Evolutionary conservation across 2,329 filamentous ascomycete species (phyloP), one percentile per base, ranked within the genome.

Genomic region (Fusarium sulawesiense): DNA sequence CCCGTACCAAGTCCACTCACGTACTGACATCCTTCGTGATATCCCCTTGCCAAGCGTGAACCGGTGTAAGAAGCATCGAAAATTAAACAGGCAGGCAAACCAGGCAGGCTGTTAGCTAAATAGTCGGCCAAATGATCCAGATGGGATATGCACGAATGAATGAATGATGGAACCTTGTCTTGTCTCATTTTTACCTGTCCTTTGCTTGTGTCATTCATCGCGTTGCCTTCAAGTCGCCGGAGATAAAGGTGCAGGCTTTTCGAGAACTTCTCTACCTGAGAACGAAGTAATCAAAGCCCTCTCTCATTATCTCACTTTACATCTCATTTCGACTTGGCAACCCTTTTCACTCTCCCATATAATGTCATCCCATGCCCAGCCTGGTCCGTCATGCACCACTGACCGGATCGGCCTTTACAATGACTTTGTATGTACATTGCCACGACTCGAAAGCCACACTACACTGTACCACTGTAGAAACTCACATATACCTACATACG

Each of bases 331-430:
- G 34, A 59, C 53, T 71, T 37, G 58, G 56, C 49, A 64, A 41
- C 63, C 40, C 30, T 65, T 60, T 60, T 37, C 8, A 50, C 55
- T 47, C 48, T 44, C 41, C 45, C 42, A 34, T 63, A 56, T 21
- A 20, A 40, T 37, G 20, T 18, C 49, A 58, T 70, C 47, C 58
- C 50, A 56, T 59, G 21, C 48, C 55, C 46, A 54, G 41, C 44
- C 48, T 34, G 49, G 53, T 46, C 55, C 50, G 29, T 60, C 58
- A 60, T 57, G 58, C 64, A 56, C 64, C 60, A 61, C 60, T 60
- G 27, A 55, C 47, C 40, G 60, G 53, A 66, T 64, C 63, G 63
- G 57, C 34, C 32, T 68, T 59, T 25, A 47, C 50, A 47, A 60
- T 68, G 56, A 21, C 55, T 56, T 56, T 60, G 46, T 37, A 21